Base-by-base conservation (phyloP, 1,139 yeast species). In the Entelexis sorbosivorans region DNA sequence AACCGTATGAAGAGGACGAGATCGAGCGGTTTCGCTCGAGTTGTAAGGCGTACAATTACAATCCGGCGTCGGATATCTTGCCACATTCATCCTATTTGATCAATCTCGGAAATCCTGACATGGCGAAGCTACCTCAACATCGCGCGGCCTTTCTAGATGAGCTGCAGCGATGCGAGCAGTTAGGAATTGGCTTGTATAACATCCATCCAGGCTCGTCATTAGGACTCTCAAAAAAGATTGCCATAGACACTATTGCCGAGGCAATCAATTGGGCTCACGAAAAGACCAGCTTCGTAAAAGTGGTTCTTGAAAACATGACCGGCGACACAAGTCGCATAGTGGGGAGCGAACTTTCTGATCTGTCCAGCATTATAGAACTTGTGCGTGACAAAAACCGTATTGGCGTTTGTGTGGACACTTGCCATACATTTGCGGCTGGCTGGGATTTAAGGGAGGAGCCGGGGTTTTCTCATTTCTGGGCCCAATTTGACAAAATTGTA, bases 81-180 rank as follows among this genome's bases (percentile, higher is more conserved):
- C 98, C 98, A 0, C 99, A 91, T 66, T 97, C 96, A 0, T 86
- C 95, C 24, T 91, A 89, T 64, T 80, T 91, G 61, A 88, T 91
- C 62, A 91, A 91, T 63, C 69, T 91, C 57, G 97, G 95, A 17
- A 88, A 87, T 59, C 96, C 97, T 0, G 96, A 87, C 60, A 68
- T 69, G 2, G 94, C 79, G 56, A 89, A 87, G 64, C 85, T 81
- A 54, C 73, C 72, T 38, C 86, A 85, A 61, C 83, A 96, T 2
- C 79, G 76, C 61, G 80, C 72, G 1, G 82, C 91, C n/a, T 82
- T 91, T 57, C 57, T 89, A 11, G 98, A 91, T 64, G 99, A 91
- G 62, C 71, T 91, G 64, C 72, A 75, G 57, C 70, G 98, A 58
- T 91, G 98, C 66, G 98, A 91, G 63, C 76, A 74, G 60, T 70